phyloP scores from a whole-genome alignment of 2,329 filamentous ascomycete species.

The Beauveria scarabaeidicola region DNA sequence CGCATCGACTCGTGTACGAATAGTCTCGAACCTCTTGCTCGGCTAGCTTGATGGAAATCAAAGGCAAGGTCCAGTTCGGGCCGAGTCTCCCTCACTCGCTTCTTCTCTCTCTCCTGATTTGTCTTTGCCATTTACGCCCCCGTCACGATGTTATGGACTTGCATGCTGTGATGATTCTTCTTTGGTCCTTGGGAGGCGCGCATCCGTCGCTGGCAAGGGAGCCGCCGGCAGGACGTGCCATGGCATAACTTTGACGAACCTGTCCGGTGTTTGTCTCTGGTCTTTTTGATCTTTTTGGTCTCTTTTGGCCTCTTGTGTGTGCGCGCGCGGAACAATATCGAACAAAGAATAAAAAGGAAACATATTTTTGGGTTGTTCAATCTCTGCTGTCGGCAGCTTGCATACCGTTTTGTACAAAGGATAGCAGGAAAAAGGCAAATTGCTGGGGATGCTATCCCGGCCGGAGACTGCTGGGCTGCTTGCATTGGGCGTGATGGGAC shows the following conservation, averaged over 20 bases:
- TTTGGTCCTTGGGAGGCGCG: not conserved
- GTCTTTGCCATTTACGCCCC: conserved; percentile 16
- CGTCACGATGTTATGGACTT: conserved; percentile 18
- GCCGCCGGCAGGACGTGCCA: not conserved
- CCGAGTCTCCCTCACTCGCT: not conserved
- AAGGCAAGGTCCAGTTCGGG: not conserved
- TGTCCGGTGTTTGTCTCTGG: conserved; percentile 4
- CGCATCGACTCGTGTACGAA: conserved; percentile 7
- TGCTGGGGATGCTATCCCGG: not conserved
- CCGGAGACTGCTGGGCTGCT: not conserved
- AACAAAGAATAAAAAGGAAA: not conserved
- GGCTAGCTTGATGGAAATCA: not conserved
- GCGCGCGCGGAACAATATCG: not conserved
- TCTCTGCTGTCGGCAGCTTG: conserved; percentile 1
- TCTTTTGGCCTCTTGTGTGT: not conserved
- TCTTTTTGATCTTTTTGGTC: not conserved
- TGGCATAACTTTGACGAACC: not conserved
- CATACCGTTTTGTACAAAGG: not conserved
- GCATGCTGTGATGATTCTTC: conserved; percentile 14
- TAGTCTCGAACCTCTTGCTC: not conserved
- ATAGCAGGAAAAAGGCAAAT: not conserved
- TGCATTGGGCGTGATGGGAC: conserved; percentile 2
- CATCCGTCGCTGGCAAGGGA: not conserved
- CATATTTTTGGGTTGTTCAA: conserved; percentile 2
- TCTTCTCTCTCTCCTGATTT: conserved; percentile 9